These are phyloP conservation scores for Cladophialophora bantiana DNA, from an alignment of 2,329 filamentous ascomycete genomes.

Conservation along the genomic window DNA sequence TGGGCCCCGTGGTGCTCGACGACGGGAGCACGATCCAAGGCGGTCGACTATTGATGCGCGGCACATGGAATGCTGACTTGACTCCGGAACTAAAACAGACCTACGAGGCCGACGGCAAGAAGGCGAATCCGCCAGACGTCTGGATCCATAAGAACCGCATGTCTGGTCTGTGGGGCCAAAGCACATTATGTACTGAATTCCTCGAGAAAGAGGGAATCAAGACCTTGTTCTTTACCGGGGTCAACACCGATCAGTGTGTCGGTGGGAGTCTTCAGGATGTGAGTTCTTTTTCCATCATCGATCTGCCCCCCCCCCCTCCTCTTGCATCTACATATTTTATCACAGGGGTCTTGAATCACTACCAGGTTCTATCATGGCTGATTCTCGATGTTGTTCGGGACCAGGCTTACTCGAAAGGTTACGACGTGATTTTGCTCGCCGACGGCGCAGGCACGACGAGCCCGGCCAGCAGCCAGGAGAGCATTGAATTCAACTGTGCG, in stretches of 20 bases:
- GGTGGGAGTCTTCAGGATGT: slow-evolving; percentile 61
- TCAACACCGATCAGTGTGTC: slow-evolving; percentile 66
- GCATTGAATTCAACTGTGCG: slow-evolving; percentile 39
- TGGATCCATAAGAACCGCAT: slow-evolving; percentile 65
- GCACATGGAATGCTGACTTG: slow-evolving; percentile 64
- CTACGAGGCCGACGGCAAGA: slow-evolving; percentile 44
- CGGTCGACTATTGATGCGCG: slow-evolving; percentile 57
- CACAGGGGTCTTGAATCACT: neutral
- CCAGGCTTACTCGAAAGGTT: slow-evolving; percentile 60
- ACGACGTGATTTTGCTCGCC: slow-evolving; percentile 62
- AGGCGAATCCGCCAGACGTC: slow-evolving; percentile 51
- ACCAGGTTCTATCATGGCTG: neutral
- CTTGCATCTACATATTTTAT: neutral
- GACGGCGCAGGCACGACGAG: slow-evolving; percentile 61
- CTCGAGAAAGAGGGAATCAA: slow-evolving; percentile 51
- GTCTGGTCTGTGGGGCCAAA: slow-evolving; percentile 62
- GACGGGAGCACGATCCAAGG: slow-evolving; percentile 37
- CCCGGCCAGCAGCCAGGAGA: slow-evolving; percentile 37
- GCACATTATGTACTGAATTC: slow-evolving; percentile 53
- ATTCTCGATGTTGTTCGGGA: neutral
- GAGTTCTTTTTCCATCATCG: slow-evolving; percentile 9
- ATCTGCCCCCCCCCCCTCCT: neutral
- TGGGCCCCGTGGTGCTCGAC: slow-evolving; percentile 50
- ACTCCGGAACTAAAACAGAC: slow-evolving; percentile 55
- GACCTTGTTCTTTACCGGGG: slow-evolving; percentile 64